Percentiles rank a stretch among this genome's conserved stretches.
Evolutionary conservation across 2,329 filamentous ascomycete species (phyloP).

Genomic region (Blumeria graminis): DNA sequence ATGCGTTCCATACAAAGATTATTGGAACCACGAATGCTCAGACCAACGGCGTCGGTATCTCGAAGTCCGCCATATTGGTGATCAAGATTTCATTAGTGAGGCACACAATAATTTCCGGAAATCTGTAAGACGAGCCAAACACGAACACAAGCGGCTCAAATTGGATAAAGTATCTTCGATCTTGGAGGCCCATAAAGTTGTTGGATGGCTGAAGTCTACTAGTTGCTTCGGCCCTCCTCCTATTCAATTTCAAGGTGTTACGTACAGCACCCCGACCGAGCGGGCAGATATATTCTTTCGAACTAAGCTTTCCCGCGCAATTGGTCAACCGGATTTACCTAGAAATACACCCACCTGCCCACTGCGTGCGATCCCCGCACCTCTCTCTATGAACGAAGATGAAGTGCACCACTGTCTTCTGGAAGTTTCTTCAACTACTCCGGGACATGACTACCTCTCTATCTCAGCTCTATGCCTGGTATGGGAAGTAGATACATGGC

Average conservation of each 20-base stretch:
- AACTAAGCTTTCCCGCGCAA: too few species aligned
- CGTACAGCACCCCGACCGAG: too few species aligned
- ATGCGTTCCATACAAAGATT: not conserved
- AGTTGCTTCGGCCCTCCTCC: too few species aligned
- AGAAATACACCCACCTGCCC: not conserved
- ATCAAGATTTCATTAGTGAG: not conserved
- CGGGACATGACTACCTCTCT: too few species aligned
- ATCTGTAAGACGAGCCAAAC: not conserved
- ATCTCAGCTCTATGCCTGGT: not conserved
- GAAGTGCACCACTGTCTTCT: too few species aligned
- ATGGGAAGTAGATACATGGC: not conserved
- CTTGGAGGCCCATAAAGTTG: not conserved
- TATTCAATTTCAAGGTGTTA: too few species aligned
- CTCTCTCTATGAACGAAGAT: not conserved
- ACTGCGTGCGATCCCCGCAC: not conserved
- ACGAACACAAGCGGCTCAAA: not conserved
- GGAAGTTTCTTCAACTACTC: too few species aligned
- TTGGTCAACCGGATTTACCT: not conserved
- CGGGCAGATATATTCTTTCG: too few species aligned
- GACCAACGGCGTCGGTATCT: not conserved
- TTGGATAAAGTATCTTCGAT: not conserved
- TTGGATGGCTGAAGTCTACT: too few species aligned
- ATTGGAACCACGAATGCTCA: not conserved
- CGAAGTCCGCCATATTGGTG: not conserved
- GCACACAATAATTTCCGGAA: not conserved